Evolutionary conservation across 805 yeast species (phyloP).

Genomic region (Pichia occidentalis): DNA sequence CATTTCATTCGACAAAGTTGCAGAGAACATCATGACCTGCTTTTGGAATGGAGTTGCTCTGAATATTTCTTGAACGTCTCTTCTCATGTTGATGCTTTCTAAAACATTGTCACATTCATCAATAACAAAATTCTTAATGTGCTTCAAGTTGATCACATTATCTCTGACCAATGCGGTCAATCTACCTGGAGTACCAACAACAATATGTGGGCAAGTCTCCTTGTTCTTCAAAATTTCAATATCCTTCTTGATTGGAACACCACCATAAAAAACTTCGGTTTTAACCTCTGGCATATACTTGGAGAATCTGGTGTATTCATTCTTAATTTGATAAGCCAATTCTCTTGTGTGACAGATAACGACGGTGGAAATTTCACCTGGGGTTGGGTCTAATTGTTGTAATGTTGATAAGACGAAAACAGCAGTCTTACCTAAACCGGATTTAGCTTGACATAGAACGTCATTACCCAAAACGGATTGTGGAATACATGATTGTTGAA

Average conservation of each 20-base stretch:
- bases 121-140: conserved; percentile 88
- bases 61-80: conserved; percentile 97
- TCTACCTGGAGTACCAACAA: conserved; percentile 98
- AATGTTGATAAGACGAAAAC: conserved; percentile 93
- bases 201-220: conserved; percentile 92
- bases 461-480: conserved; percentile 97
- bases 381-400: conserved; percentile 95
- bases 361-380: conserved; percentile 91
- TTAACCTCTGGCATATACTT: conserved; percentile 97
- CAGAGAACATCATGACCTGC: conserved; percentile 99
- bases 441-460: conserved; percentile 97
- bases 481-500: conserved; percentile 97
- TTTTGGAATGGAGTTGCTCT: conserved; percentile 96
- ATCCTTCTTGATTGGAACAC: conserved; percentile 80
- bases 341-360: conserved; percentile 98
- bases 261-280: conserved; percentile 97
- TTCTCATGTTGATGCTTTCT: conserved; percentile 84
- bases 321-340: conserved; percentile 95
- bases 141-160: conserved; percentile 76
- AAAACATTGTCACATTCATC: conserved; percentile 98
- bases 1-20: conserved; percentile 88
- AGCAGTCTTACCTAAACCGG: conserved; percentile 99
- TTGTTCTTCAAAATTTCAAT: conserved; percentile 82
- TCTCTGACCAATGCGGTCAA: conserved; percentile 90
- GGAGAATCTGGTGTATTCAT: conserved; percentile 95